Percentiles rank a stretch among this genome's conserved stretches.
Conservation (phyloP, 225 moss, liverwort and hornwort species). For the Pseudoscleropodium purum region DNA sequence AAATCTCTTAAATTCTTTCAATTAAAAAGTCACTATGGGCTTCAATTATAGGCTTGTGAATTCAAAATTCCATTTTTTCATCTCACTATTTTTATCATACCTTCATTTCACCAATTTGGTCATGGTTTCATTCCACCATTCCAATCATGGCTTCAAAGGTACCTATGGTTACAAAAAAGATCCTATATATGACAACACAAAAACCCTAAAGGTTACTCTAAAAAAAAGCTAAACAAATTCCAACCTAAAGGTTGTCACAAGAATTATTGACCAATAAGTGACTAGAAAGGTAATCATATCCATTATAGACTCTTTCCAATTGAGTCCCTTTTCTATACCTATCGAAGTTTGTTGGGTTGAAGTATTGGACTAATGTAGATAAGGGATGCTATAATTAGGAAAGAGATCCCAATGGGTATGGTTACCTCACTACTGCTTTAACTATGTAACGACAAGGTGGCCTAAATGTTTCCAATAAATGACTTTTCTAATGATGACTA, state of each 20-base stretch:
- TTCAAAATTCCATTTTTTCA: neutral
- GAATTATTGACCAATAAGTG: neutral
- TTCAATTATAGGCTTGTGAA: neutral
- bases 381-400: too few relatives aligned
- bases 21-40: neutral
- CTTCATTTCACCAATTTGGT: neutral
- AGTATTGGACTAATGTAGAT: too few relatives aligned
- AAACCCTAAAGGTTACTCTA: neutral
- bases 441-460: too few relatives aligned
- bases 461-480: too few relatives aligned
- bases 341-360: neutral
- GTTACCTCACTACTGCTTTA: too few relatives aligned
- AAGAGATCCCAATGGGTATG: neutral
- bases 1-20: neutral
- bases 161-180: accelerated
- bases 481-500: too few relatives aligned
- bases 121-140: neutral
- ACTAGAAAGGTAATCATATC: neutral
- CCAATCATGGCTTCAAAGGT: neutral
- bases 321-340: too few relatives aligned
- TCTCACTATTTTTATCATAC: accelerated
- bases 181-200: neutral
- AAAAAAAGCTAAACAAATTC: neutral
- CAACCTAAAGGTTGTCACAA: neutral
- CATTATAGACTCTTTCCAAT: neutral